Percentiles rank a stretch among this genome's conserved stretches.
Conservation (phyloP, 805 yeast species). For the Nakazawaea holstii region DNA sequence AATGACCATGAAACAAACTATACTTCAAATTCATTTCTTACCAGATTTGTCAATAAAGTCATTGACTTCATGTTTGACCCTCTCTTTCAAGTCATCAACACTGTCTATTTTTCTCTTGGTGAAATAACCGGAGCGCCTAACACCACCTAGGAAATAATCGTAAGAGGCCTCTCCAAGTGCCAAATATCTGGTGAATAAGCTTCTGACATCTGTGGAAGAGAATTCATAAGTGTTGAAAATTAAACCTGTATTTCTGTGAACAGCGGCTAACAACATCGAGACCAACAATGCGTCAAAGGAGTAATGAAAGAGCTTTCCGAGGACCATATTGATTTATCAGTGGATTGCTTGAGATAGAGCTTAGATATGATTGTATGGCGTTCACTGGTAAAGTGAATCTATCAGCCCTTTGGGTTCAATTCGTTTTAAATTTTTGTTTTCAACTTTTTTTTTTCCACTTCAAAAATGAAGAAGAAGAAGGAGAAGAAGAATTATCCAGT, state of each 20-base stretch:
- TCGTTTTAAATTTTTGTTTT: too few relatives aligned
- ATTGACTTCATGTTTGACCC: conserved; percentile 23
- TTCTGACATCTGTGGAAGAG: conserved; percentile 39
- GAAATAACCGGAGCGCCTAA: conserved; percentile 47
- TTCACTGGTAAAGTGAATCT: neutral
- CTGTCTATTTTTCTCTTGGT: conserved; percentile 31
- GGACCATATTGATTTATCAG: conserved; percentile 23
- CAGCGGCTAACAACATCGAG: conserved; percentile 80
- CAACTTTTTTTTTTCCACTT: too few relatives aligned
- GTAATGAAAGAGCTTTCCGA: conserved; percentile 65
- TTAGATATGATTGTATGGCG: neutral
- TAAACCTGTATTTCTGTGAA: conserved; percentile 78
- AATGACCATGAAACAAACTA: neutral
- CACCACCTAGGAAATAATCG: conserved; percentile 38
- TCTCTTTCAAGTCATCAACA: conserved; percentile 23
- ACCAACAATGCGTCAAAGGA: conserved; percentile 73
- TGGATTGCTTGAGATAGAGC: neutral
- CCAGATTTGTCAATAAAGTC: conserved; percentile 18
- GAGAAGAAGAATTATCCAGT: too few relatives aligned
- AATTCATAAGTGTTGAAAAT: conserved; percentile 37
- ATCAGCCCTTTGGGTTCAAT: too few relatives aligned
- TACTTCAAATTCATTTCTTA: neutral
- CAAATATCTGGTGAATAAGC: conserved; percentile 43
- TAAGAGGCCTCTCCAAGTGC: conserved; percentile 58
- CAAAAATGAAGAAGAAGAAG: too few relatives aligned